A percentile compares a stretch with the other conserved stretches of the same genome.
Conservation (phyloP, 495 filamentous ascomycete species). For the Annulohypoxylon nitens region DNA sequence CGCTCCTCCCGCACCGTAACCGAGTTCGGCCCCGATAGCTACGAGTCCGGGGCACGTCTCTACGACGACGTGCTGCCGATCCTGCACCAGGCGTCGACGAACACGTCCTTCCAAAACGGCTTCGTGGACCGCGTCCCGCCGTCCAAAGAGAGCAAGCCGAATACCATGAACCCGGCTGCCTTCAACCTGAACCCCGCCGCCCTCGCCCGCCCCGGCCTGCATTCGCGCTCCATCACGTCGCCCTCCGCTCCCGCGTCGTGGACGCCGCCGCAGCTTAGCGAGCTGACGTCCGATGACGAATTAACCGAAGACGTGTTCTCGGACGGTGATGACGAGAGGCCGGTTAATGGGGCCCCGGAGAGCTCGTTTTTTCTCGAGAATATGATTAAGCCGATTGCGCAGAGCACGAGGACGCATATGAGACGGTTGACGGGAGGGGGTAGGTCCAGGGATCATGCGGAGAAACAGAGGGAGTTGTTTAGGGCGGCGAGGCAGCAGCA, state of each 20-base stretch:
- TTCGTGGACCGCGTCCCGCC: slow-evolving; percentile 78
- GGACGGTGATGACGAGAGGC: slow-evolving; percentile 65
- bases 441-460: slow-evolving; percentile 67
- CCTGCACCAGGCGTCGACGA: slow-evolving; percentile 73
- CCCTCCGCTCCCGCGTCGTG: slow-evolving; percentile 71
- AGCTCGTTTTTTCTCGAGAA: slow-evolving; percentile 75
- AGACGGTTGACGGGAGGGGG: slow-evolving; percentile 73
- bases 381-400: slow-evolving; percentile 70
- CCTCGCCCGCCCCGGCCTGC: slow-evolving; percentile 66
- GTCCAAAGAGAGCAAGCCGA: slow-evolving; percentile 64
- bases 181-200: slow-evolving; percentile 63
- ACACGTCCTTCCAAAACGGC: slow-evolving; percentile 89
- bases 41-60: slow-evolving; percentile 83
- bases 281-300: slow-evolving; percentile 68
- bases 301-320: slow-evolving; percentile 66
- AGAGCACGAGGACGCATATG: slow-evolving; percentile 70
- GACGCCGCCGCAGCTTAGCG: slow-evolving; percentile 63
- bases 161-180: slow-evolving; percentile 73
- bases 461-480: slow-evolving; percentile 70
- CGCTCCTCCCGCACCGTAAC: slow-evolving; percentile 74
- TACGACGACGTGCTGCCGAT: slow-evolving; percentile 97
- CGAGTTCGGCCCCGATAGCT: slow-evolving; percentile 69
- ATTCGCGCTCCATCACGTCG: slow-evolving; percentile 80
- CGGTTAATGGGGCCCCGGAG: slow-evolving; percentile 54
- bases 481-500: slow-evolving; percentile 57